Base-by-base conservation (phyloP, 192 early-diverging fungal species). In the Entomortierella chlamydospora region DNA sequence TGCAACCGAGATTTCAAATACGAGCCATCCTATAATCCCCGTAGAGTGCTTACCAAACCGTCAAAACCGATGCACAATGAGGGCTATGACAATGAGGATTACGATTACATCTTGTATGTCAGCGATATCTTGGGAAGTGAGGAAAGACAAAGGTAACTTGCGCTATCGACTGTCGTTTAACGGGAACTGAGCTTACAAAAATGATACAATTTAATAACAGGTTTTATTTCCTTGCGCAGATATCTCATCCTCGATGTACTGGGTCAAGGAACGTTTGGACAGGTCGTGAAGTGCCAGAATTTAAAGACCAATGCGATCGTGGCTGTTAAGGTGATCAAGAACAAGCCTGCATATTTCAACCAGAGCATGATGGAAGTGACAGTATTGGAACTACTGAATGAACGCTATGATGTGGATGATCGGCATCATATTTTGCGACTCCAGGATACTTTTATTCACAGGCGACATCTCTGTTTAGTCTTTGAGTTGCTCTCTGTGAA, bases 321-420 rank as follows among this genome's bases (percentile, higher is more conserved):
- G 33, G 98, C 96, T 22, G 91, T 98, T 52, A 99, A 99, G 83
- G 95, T 99, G 29, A 96, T 99, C 63, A 99, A 99, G 76, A 99
- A 99, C 84, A 97, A 96, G 82, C 89, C 90, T 0, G 97, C 98
- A 6, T 99, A 98, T 83, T 97, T 96, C 83, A 95, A 97, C 81
- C 98, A 99, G 83, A 95, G 94, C 68, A 89, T 98, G 87, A 93
- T 98, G 87, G 98, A 99, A 86, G 94, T 98, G 10, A 90, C 93
- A 15, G 97, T 99, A 70, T 86, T 99, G 31, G 91, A 96, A 50
- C 76, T 95, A 83, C 83, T 99, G 22, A 99, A 98, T 84, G 90
- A 92, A 66, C 86, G 91, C 55, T 95, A 95, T 79, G 97, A 98
- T 79, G 68, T 87, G 10, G 78, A 93, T 34, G 95, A 98, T 72